Conservation (phyloP, 371 early-diverging fungal species). For the Saksenaea oblongispora region DNA sequence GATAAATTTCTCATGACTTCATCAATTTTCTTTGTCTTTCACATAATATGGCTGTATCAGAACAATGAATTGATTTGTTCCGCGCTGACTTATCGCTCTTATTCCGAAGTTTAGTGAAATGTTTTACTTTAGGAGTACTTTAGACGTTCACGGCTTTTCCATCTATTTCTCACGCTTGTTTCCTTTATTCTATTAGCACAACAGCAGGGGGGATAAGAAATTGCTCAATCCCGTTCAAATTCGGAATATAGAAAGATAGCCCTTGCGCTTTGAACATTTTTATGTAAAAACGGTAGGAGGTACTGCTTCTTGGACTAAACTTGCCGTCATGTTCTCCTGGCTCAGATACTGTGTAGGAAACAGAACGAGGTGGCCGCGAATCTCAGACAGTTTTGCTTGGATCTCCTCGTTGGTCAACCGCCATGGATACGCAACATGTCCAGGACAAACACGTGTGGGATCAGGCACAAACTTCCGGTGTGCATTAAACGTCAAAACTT, state of each 20-base stretch:
- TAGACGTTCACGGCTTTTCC: background rate
- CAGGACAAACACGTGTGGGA: conserved; percentile 41
- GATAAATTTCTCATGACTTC: background rate
- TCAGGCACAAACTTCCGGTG: conserved; percentile 63
- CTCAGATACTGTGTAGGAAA: conserved; percentile 75
- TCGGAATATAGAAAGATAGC: background rate
- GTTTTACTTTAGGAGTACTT: background rate
- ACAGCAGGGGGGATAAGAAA: background rate
- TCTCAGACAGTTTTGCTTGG: conserved; percentile 33
- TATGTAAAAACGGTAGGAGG: conserved; percentile 53
- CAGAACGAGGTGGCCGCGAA: conserved; percentile 60
- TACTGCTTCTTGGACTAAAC: conserved; percentile 54
- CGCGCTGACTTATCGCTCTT: background rate
- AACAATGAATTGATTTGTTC: background rate
- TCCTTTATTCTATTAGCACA: background rate
- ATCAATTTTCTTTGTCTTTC: background rate
- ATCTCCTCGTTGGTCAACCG: conserved; percentile 33
- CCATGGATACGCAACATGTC: conserved; percentile 59
- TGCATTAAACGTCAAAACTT: conserved; percentile 51
- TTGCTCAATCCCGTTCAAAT: too few species aligned
- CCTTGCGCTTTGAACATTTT: background rate
- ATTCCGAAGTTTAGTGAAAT: background rate
- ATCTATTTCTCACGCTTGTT: background rate
- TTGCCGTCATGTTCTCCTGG: conserved; percentile 66
- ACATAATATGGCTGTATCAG: background rate